A percentile compares a stretch with the other conserved stretches of the same genome.
Conservation (phyloP, 129 eudicot genomes). For the Flaveria ramosissima region DNA sequence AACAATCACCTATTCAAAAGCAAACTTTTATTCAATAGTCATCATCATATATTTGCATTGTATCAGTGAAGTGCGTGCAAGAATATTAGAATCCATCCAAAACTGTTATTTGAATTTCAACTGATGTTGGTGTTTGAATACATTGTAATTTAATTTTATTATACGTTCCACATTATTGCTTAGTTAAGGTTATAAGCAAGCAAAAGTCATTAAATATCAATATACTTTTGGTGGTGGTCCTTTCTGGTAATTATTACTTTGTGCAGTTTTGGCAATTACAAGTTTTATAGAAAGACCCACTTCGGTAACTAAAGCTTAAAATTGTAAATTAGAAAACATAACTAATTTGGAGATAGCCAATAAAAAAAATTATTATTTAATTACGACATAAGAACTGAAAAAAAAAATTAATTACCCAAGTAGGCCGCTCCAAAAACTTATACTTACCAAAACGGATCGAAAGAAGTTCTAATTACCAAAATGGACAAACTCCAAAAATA, state of each 20-base stretch:
- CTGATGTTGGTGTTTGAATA: not conserved
- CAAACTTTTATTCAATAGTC: not conserved
- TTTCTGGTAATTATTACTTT: not conserved
- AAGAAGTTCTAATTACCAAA: not conserved
- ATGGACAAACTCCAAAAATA: not conserved
- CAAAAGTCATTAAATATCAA: not conserved
- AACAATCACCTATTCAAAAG: slow-evolving; percentile 62
- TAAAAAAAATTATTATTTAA: not conserved
- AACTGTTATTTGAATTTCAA: not conserved
- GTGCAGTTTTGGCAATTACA: not conserved
- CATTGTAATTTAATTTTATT: not conserved
- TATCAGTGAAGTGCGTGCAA: not conserved
- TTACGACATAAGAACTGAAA: not conserved
- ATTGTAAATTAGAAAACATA: not conserved
- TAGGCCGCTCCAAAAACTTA: not conserved
- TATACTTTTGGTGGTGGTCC: not conserved
- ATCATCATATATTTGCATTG: slow-evolving; percentile 8
- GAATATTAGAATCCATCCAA: not conserved
- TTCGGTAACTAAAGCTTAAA: not conserved
- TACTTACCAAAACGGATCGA: not conserved
- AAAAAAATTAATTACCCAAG: not conserved
- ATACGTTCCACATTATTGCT: not conserved
- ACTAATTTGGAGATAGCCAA: not conserved
- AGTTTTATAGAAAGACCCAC: not conserved
- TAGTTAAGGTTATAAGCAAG: not conserved